Base-by-base conservation (phyloP, 1,284 basidiomycete genomes). In the Sporisorium iseilematis-ciliati region DNA sequence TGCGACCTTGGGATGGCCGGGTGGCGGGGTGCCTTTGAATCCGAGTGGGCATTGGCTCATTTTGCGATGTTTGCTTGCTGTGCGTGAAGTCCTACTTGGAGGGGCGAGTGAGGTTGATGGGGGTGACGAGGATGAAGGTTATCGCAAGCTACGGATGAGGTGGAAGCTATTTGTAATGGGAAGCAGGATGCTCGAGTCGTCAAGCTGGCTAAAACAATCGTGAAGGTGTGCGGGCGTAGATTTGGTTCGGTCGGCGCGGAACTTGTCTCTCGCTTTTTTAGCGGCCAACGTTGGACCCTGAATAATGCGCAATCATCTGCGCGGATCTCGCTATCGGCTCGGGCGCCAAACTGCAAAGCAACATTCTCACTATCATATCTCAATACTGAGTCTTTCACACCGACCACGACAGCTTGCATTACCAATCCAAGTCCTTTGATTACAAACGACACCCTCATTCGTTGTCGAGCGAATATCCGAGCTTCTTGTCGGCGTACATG, bases 401-500 rank as follows among this genome's bases (percentile, higher is more conserved):
- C 52, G 35, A 35, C 23, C 49, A 50, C 5, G 3, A 16, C 49
- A 21, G 18, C 40, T 25, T 18, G 35, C 23, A 20, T 54, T 54
- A n/a, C 20, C n/a, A 10, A 33, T 18, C 53, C 8, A 48, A 18
- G 23, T 16, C 33, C 29, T 29, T 4, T 23, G 21, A 33, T 45
- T 55, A 29, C 52, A 29, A 29, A 26, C 6, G 35, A 3, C 14
- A 2, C 12, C 23, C 18, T 50, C 49, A 72, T 10, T 63, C 40
- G 25, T 76, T 76, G n/a, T 75, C 74, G 8, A 81, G 67, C 18
- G 69, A 74, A 45, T 61, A 82, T 6, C 79, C 79, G 5, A 81
- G 58, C 31, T 88, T 84, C 55, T 78, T 75, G 4, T 86, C 88
- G 2, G 82, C 82, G 16, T 87, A 86, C 23, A 86, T 84, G 49